Conservation (phyloP, 176 grass and related monocot species). For the sorghum (Sorghum bicolor) region Sorghum_bicolor_NCBIv3 NC_012870.2:72752001-72752500, state of each 20-base stretch:
- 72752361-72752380: not conserved
- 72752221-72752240: not conserved
- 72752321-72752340: conserved; percentile 34
- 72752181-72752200: not conserved
- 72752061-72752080: not conserved
- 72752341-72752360: conserved; percentile 46
- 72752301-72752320: conserved; percentile 7
- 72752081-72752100: not conserved
- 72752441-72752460: not conserved
- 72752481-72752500: not conserved
- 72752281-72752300: not conserved
- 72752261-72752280: not conserved
- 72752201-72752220: not conserved
- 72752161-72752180: not conserved
- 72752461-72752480: not conserved
- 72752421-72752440: not conserved
- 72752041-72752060: not conserved
- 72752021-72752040: not conserved
- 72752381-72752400: not conserved
- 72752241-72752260: not conserved
- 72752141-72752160: not conserved
- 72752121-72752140: not conserved
- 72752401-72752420: not conserved
- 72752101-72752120: not conserved
- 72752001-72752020: not conserved